A percentile compares a stretch with the other conserved stretches of the same genome.
Evolutionary conservation across 371 early-diverging fungal species (phyloP).

Genomic region (Basidiobolus meristosporus): DNA sequence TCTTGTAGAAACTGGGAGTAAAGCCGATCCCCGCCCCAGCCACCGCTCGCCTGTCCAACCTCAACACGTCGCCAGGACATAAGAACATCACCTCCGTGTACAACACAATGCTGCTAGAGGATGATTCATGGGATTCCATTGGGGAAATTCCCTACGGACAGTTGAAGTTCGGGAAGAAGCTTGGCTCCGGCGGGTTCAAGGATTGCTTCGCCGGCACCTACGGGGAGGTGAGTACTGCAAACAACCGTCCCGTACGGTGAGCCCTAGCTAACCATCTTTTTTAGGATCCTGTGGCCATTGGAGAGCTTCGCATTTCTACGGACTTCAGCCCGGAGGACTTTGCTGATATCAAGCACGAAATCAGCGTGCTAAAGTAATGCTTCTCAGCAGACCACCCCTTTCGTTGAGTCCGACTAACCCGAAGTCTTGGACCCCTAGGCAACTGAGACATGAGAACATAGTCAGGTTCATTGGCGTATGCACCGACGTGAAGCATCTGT

Average conservation of each 20-base stretch:
- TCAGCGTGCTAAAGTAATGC: conserved; percentile 46
- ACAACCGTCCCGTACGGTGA: not conserved
- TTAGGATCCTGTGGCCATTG: conserved; percentile 49
- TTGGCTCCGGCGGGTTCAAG: conserved; percentile 67
- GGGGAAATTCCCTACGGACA: conserved; percentile 39
- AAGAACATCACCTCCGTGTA: conserved; percentile 22
- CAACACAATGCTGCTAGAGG: conserved; percentile 9
- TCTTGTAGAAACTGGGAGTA: conserved; percentile 30
- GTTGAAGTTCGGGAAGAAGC: conserved; percentile 29
- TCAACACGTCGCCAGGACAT: conserved; percentile 9
- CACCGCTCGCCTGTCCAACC: conserved; percentile 27
- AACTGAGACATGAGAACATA: conserved; percentile 57
- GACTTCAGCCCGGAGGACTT: conserved; percentile 47
- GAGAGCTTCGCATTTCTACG: conserved; percentile 36
- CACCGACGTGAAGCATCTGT: conserved; percentile 37
- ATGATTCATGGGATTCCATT: conserved; percentile 16
- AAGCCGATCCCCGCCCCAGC: conserved; percentile 46
- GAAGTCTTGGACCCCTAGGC: conserved; percentile 12
- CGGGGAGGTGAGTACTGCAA: conserved; percentile 20
- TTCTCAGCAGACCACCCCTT: not conserved
- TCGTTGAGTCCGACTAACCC: not conserved
- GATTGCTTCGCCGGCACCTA: conserved; percentile 49
- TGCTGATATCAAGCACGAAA: conserved; percentile 53
- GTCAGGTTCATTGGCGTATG: conserved; percentile 57
- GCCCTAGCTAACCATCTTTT: not conserved